Evolutionary conservation across 2,329 filamentous ascomycete species (phyloP).

Genomic region (Fusarium dlaminii): DNA sequence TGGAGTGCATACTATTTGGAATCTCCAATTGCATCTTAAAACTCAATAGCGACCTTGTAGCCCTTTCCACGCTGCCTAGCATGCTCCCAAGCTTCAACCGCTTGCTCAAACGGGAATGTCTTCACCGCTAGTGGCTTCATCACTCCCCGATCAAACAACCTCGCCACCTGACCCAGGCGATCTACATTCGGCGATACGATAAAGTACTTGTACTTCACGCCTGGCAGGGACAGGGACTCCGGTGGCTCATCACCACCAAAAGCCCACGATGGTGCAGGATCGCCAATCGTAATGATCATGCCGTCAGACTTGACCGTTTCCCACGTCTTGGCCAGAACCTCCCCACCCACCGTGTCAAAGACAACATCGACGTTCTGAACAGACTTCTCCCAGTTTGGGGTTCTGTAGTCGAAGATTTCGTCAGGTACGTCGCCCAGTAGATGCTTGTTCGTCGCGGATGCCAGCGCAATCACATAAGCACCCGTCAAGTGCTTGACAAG

Average conservation of each 20-base stretch:
- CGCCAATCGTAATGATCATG: constrained; percentile 48
- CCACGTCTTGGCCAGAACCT: constrained; percentile 43
- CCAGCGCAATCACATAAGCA: constrained; percentile 43
- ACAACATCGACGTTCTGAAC: background rate
- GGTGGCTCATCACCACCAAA: constrained; percentile 32
- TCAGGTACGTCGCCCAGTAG: constrained; percentile 27
- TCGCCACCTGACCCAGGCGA: background rate
- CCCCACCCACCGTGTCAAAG: constrained; percentile 13
- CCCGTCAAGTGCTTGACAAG: constrained; percentile 34
- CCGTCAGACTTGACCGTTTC: constrained; percentile 43
- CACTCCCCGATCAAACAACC: background rate
- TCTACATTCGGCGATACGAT: constrained; percentile 1
- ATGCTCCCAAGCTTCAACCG: constrained; percentile 4
- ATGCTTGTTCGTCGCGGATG: constrained; percentile 33
- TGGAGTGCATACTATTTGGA: rapidly evolving
- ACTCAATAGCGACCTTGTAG: constrained; percentile 2
- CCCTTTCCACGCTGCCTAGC: constrained; percentile 1
- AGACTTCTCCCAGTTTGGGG: constrained; percentile 30
- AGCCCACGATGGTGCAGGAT: constrained; percentile 48
- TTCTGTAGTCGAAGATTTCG: constrained; percentile 43
- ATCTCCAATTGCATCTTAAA: background rate
- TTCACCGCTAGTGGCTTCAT: constrained; percentile 6
- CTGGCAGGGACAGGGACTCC: constrained; percentile 25
- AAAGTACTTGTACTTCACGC: constrained; percentile 44
- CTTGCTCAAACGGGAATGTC: background rate